Base-by-base conservation (phyloP, 2,329 filamentous ascomycete genomes). In the Penicillium crustosum region DNA sequence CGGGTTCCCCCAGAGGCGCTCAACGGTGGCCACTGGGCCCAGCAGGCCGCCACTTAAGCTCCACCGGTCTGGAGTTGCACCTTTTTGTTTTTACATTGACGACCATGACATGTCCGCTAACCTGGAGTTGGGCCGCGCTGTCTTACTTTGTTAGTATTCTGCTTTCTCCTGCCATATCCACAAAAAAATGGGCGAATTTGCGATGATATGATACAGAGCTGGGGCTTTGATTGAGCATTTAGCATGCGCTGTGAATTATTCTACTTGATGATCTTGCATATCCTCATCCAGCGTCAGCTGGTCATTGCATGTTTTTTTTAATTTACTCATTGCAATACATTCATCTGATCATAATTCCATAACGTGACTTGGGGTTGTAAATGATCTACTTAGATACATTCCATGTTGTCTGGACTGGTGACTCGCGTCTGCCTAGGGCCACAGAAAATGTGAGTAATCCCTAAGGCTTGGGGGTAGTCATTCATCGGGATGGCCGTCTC, bases 1-100 rank as follows among this genome's bases (percentile, higher is more conserved):
- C 90, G 93, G 27, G 89, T 97, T 67, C 92, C 92, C 2, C 85
- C 86, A 13, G 89, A 90, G 68, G 78, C 79, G 13, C 66, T 77
- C 38, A 65, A 67, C 38, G 75, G 75, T 23, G 74, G 77, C 55
- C 74, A 78, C 64, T 76, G 77, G 77, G 70, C 73, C 49, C 73
- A 76, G 61, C 73, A 74, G 57, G 58, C 56, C 55, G 66, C 71
- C 60, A 68, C 63, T 62, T 73, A 67, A 68, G 45, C 47, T 58
- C 53, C 56, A 57, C 58, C 17, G 59, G 63, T 48, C 51, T 55
- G 53, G 59, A 59, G 59, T 31, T 53, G 54, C 49, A 55, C 43
- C 29, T 58, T 41, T 53, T 50, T 51, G 52, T 44, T 58, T 44
- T 57, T 54, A 51, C 51, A 49, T 45, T 66, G 59, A 66, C 55